A percentile compares a stretch with the other conserved stretches of the same genome.
Conservation (phyloP, 306 rosid species). For the Urtica urens region DNA sequence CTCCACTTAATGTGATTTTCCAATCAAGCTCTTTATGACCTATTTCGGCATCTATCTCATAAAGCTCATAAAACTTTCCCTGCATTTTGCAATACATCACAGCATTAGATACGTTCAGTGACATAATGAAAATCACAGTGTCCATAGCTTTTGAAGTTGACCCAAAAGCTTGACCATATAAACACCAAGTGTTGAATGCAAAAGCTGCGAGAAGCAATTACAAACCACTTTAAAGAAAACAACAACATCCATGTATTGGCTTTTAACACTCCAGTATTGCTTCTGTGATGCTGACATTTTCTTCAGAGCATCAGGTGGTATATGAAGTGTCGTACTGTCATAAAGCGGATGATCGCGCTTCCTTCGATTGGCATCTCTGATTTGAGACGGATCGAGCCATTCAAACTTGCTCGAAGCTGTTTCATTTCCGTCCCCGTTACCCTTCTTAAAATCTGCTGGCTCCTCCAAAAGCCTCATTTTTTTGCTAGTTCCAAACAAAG, state of each 20-base stretch:
- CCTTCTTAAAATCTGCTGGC: constrained; percentile 21
- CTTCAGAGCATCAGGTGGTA: constrained; percentile 67
- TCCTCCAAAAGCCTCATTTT: constrained; percentile 54
- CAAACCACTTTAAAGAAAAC: constrained; percentile 96
- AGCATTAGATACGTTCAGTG: constrained; percentile 8
- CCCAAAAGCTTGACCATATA: too few species aligned
- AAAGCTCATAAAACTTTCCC: constrained; percentile 97
- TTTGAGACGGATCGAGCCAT: constrained; percentile 79
- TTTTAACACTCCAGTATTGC: constrained; percentile 88
- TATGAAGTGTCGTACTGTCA: constrained; percentile 52
- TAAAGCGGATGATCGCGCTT: constrained; percentile 56
- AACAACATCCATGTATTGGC: constrained; percentile 85
- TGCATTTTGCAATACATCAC: constrained; percentile 20
- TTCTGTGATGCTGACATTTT: constrained; percentile 90
- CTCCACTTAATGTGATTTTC: constrained; percentile 93
- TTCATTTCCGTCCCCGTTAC: constrained; percentile 32
- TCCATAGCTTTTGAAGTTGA: too few species aligned
- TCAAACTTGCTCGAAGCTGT: constrained; percentile 69
- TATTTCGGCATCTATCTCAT: constrained; percentile 91
- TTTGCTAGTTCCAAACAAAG: constrained; percentile 42
- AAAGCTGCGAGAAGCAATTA: constrained; percentile 6
- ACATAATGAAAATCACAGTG: constrained; percentile 13
- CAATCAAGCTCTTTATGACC: constrained; percentile 99
- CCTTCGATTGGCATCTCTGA: constrained; percentile 67
- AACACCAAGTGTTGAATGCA: neutral